phyloP scores from a whole-genome alignment of 1,284 basidiomycete species.

The Puccinia horiana region DNA sequence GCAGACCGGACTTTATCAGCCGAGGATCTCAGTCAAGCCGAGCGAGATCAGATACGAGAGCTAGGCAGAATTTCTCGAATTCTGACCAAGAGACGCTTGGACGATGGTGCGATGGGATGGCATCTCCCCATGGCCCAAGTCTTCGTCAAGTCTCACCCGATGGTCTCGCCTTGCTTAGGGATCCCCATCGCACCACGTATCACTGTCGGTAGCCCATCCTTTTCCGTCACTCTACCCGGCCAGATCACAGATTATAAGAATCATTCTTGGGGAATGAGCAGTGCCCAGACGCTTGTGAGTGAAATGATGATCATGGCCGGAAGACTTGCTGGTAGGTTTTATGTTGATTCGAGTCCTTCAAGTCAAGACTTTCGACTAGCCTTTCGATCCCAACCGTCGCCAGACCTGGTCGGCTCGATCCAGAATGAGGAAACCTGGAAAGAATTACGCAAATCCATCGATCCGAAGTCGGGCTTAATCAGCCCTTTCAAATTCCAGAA shows the following conservation, averaged over 20 bases:
- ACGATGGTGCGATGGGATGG: slow-evolving; percentile 55
- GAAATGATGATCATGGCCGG: slow-evolving; percentile 84
- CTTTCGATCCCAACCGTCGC: slow-evolving; percentile 67
- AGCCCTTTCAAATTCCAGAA: slow-evolving; percentile 45
- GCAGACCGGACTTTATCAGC: slow-evolving; percentile 1
- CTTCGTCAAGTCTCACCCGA: slow-evolving; percentile 51
- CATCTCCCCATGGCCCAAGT: slow-evolving; percentile 67
- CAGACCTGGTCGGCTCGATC: slow-evolving; percentile 51
- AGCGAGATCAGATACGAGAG: slow-evolving; percentile 22
- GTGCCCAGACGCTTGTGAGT: slow-evolving; percentile 65
- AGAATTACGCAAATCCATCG: slow-evolving; percentile 62
- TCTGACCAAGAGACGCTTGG: slow-evolving; percentile 37
- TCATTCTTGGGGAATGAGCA: slow-evolving; percentile 49
- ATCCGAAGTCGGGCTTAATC: slow-evolving; percentile 57
- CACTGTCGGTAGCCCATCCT: slow-evolving; percentile 13
- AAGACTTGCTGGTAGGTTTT: slow-evolving; percentile 72
- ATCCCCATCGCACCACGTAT: slow-evolving; percentile 10
- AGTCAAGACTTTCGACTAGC: slow-evolving; percentile 66
- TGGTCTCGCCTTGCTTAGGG: slow-evolving; percentile 26
- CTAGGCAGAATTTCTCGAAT: slow-evolving; percentile 20
- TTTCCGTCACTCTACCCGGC: slow-evolving; percentile 32
- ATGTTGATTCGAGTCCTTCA: slow-evolving; percentile 48
- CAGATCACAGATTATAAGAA: slow-evolving; percentile 62
- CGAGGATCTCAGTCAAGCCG: slow-evolving; percentile 24
- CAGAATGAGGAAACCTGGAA: slow-evolving; percentile 56